Percentiles rank a stretch among this genome's conserved stretches.
phyloP scores from a whole-genome alignment of 2,329 filamentous ascomycete genomes.

The Bipolaris cookei region DNA sequence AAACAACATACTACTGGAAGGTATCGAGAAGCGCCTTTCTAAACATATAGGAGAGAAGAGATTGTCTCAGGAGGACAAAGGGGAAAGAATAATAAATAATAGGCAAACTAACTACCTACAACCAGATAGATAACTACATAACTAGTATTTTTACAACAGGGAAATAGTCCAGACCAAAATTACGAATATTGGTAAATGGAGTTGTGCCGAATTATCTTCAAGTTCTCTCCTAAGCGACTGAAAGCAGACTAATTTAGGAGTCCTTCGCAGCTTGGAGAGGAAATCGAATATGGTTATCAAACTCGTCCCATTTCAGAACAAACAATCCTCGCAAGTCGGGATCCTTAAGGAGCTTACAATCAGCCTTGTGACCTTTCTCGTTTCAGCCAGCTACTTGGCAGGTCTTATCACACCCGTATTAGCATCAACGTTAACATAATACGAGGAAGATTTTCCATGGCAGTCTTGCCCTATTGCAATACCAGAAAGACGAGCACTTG shows the following conservation, averaged over 20 bases:
- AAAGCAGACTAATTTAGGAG: background rate
- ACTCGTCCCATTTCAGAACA: conserved; percentile 5
- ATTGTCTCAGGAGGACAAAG: background rate
- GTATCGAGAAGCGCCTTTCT: background rate
- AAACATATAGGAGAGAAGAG: background rate
- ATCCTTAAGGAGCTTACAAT: conserved; percentile 24
- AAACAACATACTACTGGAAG: background rate
- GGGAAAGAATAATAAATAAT: background rate
- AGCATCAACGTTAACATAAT: conserved; percentile 10
- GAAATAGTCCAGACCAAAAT: background rate
- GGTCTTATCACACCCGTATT: conserved; percentile 17
- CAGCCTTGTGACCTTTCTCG: conserved; percentile 24
- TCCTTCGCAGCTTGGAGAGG: background rate
- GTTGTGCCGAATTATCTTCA: background rate
- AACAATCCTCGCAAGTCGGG: conserved; percentile 25
- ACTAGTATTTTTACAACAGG: background rate
- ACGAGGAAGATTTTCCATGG: conserved; percentile 9
- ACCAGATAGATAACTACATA: background rate
- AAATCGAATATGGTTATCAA: background rate
- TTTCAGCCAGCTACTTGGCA: conserved; percentile 26
- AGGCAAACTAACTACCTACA: background rate
- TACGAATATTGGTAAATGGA: background rate
- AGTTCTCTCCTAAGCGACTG: background rate
- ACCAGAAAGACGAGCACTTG: conserved; percentile 30
- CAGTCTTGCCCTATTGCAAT: conserved; percentile 28